Percentiles rank a stretch among this genome's conserved stretches.
These are phyloP conservation scores for Chlorociboria aeruginascens DNA, from an alignment of 495 filamentous ascomycete species.

Conservation along the genomic window DNA sequence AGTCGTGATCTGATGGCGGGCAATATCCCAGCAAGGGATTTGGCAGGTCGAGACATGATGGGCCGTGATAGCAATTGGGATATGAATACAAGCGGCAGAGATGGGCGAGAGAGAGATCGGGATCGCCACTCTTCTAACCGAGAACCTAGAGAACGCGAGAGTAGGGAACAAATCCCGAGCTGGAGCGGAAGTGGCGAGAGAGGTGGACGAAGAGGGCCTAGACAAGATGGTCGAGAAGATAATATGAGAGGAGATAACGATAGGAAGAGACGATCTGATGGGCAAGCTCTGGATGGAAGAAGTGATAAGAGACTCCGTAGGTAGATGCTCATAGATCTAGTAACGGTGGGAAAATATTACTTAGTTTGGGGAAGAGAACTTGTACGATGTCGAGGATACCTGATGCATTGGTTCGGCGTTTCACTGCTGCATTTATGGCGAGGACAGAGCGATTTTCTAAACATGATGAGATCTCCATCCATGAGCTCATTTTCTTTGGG, in stretches of 20 bases:
- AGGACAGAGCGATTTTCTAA: no score
- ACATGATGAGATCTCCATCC: no score
- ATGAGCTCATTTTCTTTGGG: no score
- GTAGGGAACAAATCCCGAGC: not conserved
- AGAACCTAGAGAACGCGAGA: not conserved
- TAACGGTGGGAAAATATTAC: not conserved
- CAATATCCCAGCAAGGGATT: slow-evolving; percentile 20
- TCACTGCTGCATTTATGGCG: no score
- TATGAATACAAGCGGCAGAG: slow-evolving; percentile 1
- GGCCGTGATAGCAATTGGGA: slow-evolving; percentile 19
- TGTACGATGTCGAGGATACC: no score
- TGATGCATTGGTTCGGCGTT: no score
- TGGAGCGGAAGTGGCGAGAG: not conserved
- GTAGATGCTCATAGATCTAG: slow-evolving; percentile 2
- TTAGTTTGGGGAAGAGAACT: no score
- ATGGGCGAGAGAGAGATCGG: slow-evolving; percentile 2
- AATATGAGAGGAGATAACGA: slow-evolving; percentile 9
- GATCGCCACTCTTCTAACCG: slow-evolving; percentile 12
- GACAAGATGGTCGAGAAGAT: slow-evolving; percentile 7
- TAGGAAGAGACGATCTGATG: slow-evolving; percentile 29
- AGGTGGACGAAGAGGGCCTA: slow-evolving; percentile 8
- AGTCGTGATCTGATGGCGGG: slow-evolving; percentile 15
- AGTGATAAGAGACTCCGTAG: slow-evolving; percentile 19
- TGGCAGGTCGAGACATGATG: slow-evolving; percentile 1
- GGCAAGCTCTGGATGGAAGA: slow-evolving; percentile 18